Percentiles rank a stretch among this genome's conserved stretches.
Evolutionary conservation across 2,329 filamentous ascomycete species (phyloP).

Genomic region (Calonectria multiphialidica): DNA sequence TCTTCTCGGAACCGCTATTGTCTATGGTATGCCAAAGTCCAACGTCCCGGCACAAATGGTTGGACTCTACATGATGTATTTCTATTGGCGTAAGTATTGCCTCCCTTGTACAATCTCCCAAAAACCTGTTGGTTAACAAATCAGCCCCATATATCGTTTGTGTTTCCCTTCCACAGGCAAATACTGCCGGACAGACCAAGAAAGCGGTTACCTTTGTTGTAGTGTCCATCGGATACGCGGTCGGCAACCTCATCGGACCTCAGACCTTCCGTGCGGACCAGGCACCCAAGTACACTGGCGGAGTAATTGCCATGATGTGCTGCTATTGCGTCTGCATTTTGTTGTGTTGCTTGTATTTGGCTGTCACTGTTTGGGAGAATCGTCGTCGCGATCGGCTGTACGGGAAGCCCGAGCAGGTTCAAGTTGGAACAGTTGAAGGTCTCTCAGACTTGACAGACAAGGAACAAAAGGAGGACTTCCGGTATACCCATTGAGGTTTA

Average conservation of each 20-base stretch:
- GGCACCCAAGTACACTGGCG: conserved; percentile 46
- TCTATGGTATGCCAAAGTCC: conserved; percentile 23
- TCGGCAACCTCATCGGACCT: conserved; percentile 54
- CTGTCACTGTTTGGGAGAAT: conserved; percentile 8
- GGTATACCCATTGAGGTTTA: conserved; percentile 25
- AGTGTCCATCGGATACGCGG: conserved; percentile 57
- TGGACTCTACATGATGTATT: conserved; percentile 29
- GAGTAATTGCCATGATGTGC: conserved; percentile 27
- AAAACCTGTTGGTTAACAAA: not conserved
- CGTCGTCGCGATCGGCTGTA: conserved; percentile 25
- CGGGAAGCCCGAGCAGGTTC: conserved; percentile 28
- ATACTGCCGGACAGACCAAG: conserved; percentile 52
- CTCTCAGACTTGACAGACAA: conserved; percentile 28
- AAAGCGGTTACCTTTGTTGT: conserved; percentile 57
- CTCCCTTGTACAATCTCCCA: not conserved
- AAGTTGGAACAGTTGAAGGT: conserved; percentile 23
- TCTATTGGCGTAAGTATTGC: conserved; percentile 19
- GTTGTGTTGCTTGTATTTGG: not conserved
- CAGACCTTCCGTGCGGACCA: conserved; percentile 52
- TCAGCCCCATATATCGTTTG: conserved; percentile 26
- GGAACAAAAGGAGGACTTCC: conserved; percentile 31
- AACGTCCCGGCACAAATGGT: conserved; percentile 29
- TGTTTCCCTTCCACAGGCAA: conserved; percentile 32
- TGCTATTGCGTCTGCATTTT: conserved; percentile 26
- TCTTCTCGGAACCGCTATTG: conserved; percentile 24